phyloP scores from a whole-genome alignment of 768 basidiomycete species.

The Lyophyllum atratum region DNA sequence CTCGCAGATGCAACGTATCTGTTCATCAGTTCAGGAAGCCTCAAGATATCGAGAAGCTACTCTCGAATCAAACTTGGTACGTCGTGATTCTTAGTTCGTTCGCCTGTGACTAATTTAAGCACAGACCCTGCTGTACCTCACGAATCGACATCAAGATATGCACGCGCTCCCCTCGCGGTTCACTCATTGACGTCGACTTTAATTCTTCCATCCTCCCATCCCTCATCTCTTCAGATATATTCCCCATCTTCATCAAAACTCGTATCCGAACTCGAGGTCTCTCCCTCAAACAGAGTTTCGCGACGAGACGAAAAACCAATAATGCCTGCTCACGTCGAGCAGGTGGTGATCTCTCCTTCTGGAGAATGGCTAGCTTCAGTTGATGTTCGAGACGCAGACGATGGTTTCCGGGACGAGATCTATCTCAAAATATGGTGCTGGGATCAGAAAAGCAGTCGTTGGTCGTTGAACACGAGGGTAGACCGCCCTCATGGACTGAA shows the following conservation, averaged over 20 bases:
- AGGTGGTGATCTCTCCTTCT: constrained; percentile 61
- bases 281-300: constrained; percentile 90
- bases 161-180: constrained; percentile 66
- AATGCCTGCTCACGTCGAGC: constrained; percentile 76
- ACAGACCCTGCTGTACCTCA: constrained; percentile 33
- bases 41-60: constrained; percentile 73
- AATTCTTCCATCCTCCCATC: constrained; percentile 90
- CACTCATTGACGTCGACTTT: constrained; percentile 76
- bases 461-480: constrained; percentile 85
- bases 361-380: constrained; percentile 93
- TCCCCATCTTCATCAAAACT: constrained; percentile 71
- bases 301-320: constrained; percentile 75
- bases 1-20: constrained; percentile 80
- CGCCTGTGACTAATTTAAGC: background rate
- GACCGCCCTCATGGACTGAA: constrained; percentile 81
- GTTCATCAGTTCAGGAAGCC: constrained; percentile 70
- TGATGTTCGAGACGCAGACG: constrained; percentile 72
- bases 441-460: constrained; percentile 61
- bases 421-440: constrained; percentile 93
- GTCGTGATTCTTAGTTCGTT: background rate
- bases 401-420: constrained; percentile 63
- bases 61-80: constrained; percentile 78
- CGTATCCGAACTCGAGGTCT: constrained; percentile 86
- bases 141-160: constrained; percentile 40
- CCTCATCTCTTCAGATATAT: constrained; percentile 92